phyloP scores from a whole-genome alignment of 306 rosid species.

The Corylus americana region DNA sequence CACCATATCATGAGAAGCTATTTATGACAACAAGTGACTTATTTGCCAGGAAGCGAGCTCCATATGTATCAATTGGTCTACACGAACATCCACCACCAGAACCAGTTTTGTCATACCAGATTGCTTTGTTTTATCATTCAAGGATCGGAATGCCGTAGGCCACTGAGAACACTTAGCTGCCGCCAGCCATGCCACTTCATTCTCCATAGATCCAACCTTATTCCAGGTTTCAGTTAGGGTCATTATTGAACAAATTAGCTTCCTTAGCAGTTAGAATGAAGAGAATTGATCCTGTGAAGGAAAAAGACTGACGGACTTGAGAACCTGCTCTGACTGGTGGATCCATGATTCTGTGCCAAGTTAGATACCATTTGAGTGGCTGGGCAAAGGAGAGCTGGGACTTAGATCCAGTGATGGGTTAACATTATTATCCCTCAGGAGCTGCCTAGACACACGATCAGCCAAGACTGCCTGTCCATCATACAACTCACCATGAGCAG shows the following conservation, averaged over 20 bases:
- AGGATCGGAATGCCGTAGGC: slow-evolving; percentile 34
- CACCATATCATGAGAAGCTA: slow-evolving; percentile 30
- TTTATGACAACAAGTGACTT: slow-evolving; percentile 31
- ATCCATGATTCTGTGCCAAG: slow-evolving; percentile 30
- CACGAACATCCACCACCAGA: slow-evolving; percentile 29
- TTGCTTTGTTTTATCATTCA: slow-evolving; percentile 24
- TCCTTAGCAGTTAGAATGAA: slow-evolving; percentile 44
- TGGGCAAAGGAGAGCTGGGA: slow-evolving; percentile 59
- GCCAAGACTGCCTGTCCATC: slow-evolving; percentile 92
- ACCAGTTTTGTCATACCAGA: slow-evolving; percentile 24
- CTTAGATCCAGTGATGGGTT: slow-evolving; percentile 70
- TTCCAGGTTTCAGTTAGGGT: slow-evolving; percentile 46
- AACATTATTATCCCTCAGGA: slow-evolving; percentile 69
- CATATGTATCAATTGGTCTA: slow-evolving; percentile 25
- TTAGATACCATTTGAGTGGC: slow-evolving; percentile 63
- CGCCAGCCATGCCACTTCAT: slow-evolving; percentile 41
- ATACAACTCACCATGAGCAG: slow-evolving; percentile 47
- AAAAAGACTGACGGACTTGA: slow-evolving; percentile 37
- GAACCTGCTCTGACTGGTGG: slow-evolving; percentile 26
- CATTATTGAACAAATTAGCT: slow-evolving; percentile 51
- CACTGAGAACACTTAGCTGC: slow-evolving; percentile 38
- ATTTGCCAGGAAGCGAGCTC: slow-evolving; percentile 34
- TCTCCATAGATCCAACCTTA: slow-evolving; percentile 40
- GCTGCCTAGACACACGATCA: slow-evolving; percentile 82
- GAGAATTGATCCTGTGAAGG: slow-evolving; percentile 34